phyloP scores from a whole-genome alignment of 805 yeast genomes.

The Citeromyces nyonsensis region DNA sequence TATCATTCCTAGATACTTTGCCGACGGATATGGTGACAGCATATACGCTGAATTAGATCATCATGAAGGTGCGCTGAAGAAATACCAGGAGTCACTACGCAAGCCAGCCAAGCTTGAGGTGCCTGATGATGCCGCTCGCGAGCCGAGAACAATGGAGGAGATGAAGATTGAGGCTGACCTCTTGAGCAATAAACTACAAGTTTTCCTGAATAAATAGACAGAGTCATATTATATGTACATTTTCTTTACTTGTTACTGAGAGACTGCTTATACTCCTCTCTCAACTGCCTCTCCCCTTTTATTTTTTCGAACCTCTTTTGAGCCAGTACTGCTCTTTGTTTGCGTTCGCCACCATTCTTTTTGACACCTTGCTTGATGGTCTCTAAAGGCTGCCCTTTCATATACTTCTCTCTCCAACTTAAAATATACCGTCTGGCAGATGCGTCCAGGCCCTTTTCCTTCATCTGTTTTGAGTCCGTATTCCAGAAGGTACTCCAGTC shows the following conservation, averaged over 20 bases:
- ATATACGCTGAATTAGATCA: slow-evolving; percentile 54
- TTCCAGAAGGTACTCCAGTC: slow-evolving; percentile 53
- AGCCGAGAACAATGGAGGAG: slow-evolving; percentile 37
- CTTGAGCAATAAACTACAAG: slow-evolving; percentile 24
- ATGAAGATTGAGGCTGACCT: slow-evolving; percentile 62
- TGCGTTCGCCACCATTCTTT: slow-evolving; percentile 86
- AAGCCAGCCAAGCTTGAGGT: slow-evolving; percentile 11
- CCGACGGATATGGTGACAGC: slow-evolving; percentile 49
- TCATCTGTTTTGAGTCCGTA: slow-evolving; percentile 38
- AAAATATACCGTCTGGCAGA: slow-evolving; percentile 60
- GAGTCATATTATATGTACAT: slow-evolving; percentile 1
- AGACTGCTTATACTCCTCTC: slow-evolving; percentile 7
- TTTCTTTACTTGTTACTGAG: slow-evolving; percentile 1
- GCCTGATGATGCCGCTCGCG: slow-evolving; percentile 36
- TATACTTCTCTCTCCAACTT: slow-evolving; percentile 54
- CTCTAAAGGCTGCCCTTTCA: slow-evolving; percentile 32
- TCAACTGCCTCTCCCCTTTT: slow-evolving; percentile 17
- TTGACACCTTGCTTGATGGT: slow-evolving; percentile 45
- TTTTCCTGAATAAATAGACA: slow-evolving; percentile 1
- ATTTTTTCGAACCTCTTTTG: slow-evolving; percentile 39
- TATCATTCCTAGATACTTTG: slow-evolving; percentile 67
- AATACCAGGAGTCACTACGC: slow-evolving; percentile 15
- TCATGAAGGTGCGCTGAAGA: slow-evolving; percentile 28
- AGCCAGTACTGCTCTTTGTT: slow-evolving; percentile 50
- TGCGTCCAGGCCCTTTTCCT: slow-evolving; percentile 63